These are phyloP conservation scores for Stylonectria norvegica DNA, from an alignment of 2,329 filamentous ascomycete species.

Conservation along the genomic window DNA sequence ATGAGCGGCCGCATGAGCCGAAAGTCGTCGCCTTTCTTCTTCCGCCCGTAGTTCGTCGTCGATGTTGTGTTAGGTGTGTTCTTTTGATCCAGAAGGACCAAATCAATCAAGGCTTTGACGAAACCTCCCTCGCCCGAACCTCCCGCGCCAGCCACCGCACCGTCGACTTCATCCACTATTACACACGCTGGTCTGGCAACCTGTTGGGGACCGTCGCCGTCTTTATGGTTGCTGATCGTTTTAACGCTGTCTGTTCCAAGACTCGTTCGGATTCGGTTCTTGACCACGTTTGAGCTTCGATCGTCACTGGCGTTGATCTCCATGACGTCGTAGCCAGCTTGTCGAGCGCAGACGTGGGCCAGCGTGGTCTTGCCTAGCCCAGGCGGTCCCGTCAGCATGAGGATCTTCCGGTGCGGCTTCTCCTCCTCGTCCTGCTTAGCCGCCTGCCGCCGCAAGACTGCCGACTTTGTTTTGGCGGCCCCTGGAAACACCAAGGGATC, in stretches of 20 bases:
- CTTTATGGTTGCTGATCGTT: slow-evolving; percentile 59
- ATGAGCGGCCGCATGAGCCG: slow-evolving; percentile 83
- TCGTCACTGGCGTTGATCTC: slow-evolving; percentile 99
- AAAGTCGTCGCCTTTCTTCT: slow-evolving; percentile 81
- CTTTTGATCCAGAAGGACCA: slow-evolving; percentile 81
- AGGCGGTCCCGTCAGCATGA: slow-evolving; percentile 86
- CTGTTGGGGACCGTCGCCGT: slow-evolving; percentile 58
- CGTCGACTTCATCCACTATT: slow-evolving; percentile 94
- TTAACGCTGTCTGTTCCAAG: slow-evolving; percentile 93
- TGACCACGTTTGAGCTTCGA: slow-evolving; percentile 83
- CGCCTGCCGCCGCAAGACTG: slow-evolving; percentile 37
- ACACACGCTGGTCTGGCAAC: slow-evolving; percentile 86
- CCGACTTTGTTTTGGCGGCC: slow-evolving; percentile 56
- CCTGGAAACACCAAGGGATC: slow-evolving; percentile 89
- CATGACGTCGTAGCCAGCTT: slow-evolving; percentile 93
- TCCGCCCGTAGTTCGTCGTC: slow-evolving; percentile 27
- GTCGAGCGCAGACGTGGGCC: slow-evolving; percentile 90
- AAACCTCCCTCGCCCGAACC: slow-evolving; percentile 86
- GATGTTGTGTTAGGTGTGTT: slow-evolving; percentile 48
- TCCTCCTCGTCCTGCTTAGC: slow-evolving; percentile 57
- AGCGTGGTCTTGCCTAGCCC: slow-evolving; percentile 94
- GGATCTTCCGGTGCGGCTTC: slow-evolving; percentile 77
- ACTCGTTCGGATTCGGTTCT: slow-evolving; percentile 84
- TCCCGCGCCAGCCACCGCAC: slow-evolving; percentile 78
- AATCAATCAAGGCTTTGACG: slow-evolving; percentile 88